Percentiles rank a stretch among this genome's conserved stretches.
These are phyloP conservation scores for Cucumis sativus DNA, from an alignment of 306 rosid species.

Conservation along the genomic window Cucumber_9930_V3 NC_026657.2:14817501-14818000, in stretches of 20 bases:
- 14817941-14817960: background rate
- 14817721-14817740: background rate
- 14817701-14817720: background rate
- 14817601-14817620: background rate
- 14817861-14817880: background rate
- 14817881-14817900: background rate
- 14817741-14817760: background rate
- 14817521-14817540: background rate
- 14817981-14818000: background rate
- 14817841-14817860: background rate
- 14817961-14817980: background rate
- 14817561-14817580: background rate
- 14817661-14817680: background rate
- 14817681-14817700: background rate
- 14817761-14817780: background rate
- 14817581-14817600: background rate
- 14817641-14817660: background rate
- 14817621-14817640: background rate
- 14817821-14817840: background rate
- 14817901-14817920: background rate
- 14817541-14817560: background rate
- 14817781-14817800: background rate
- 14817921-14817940: background rate
- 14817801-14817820: background rate
- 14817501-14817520: background rate